A percentile compares a stretch with the other conserved stretches of the same genome.
phyloP scores from a whole-genome alignment of 1,139 yeast species.

The Pichia sp. region DNA sequence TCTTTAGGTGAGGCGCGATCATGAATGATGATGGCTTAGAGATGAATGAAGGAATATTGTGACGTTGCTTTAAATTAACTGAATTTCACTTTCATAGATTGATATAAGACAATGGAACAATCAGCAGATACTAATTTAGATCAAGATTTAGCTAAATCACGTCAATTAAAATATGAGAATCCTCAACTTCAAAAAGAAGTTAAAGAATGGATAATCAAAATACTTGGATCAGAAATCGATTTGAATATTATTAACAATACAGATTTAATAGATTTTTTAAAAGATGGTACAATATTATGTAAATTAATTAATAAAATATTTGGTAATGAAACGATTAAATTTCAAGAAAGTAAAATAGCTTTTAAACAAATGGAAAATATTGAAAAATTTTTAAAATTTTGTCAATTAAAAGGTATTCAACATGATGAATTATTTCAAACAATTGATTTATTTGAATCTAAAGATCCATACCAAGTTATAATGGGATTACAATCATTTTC shows the following conservation, averaged over 20 bases:
- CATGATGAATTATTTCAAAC: conserved; percentile 83
- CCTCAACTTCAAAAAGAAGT: conserved; percentile 32
- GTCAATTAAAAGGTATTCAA: conserved; percentile 61
- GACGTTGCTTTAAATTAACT: too few species aligned
- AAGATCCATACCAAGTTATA: conserved; percentile 73
- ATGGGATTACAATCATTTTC: conserved; percentile 70
- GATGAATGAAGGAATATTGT: too few species aligned
- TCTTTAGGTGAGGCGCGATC: neutral
- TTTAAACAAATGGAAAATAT: conserved; percentile 83
- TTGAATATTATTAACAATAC: conserved; percentile 18
- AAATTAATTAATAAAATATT: conserved; percentile 34
- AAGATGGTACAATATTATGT: conserved; percentile 64
- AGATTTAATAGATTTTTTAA: conserved; percentile 46
- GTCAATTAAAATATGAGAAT: conserved; percentile 43
- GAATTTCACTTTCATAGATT: too few species aligned
- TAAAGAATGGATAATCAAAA: conserved; percentile 41
- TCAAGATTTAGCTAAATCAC: conserved; percentile 43
- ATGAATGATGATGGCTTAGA: too few species aligned
- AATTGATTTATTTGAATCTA: conserved; percentile 63
- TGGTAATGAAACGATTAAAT: conserved; percentile 38
- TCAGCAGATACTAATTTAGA: conserved; percentile 41
- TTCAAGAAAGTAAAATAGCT: conserved; percentile 66
- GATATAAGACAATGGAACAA: too few species aligned
- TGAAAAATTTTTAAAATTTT: conserved; percentile 57
- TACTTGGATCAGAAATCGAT: conserved; percentile 25